Percentiles rank a stretch among this genome's conserved stretches.
phyloP scores from a whole-genome alignment of 495 filamentous ascomycete species.

The Talaromyces wortmannii region DNA sequence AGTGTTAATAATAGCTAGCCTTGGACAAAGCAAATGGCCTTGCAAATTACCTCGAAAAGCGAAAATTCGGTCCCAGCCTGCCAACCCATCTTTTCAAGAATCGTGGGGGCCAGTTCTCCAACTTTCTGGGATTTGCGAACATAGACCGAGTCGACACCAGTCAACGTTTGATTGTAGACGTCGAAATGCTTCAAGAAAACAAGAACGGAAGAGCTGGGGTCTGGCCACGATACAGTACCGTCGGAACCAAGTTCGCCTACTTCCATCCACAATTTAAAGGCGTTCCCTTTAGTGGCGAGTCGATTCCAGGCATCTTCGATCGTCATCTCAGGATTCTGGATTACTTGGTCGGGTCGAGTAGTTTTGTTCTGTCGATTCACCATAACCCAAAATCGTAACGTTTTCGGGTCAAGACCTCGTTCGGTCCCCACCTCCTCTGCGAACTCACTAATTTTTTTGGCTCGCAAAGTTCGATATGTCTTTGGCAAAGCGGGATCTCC shows the following conservation, averaged over 20 bases:
- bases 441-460: slow-evolving; percentile 69
- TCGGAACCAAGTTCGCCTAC: slow-evolving; percentile 58
- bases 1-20: slow-evolving; percentile 10
- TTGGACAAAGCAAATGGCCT: background rate
- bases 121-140: slow-evolving; percentile 83
- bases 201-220: slow-evolving; percentile 58
- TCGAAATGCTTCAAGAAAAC: slow-evolving; percentile 94
- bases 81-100: slow-evolving; percentile 85
- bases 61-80: slow-evolving; percentile 51
- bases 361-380: slow-evolving; percentile 99
- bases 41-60: slow-evolving; percentile 62
- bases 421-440: slow-evolving; percentile 61
- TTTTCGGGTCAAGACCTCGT: slow-evolving; percentile 46
- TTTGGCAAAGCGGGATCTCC: slow-evolving; percentile 51
- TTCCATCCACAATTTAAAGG: slow-evolving; percentile 85
- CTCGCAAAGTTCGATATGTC: slow-evolving; percentile 61
- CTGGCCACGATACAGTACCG: slow-evolving; percentile 63
- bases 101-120: slow-evolving; percentile 71
- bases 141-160: slow-evolving; percentile 74
- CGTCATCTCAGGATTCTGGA: slow-evolving; percentile 69
- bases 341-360: slow-evolving; percentile 77
- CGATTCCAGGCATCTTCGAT: slow-evolving; percentile 73
- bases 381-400: slow-evolving; percentile 87
- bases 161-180: slow-evolving; percentile 61
- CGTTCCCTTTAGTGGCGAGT: slow-evolving; percentile 59